Percentiles rank a stretch among this genome's conserved stretches.
Evolutionary conservation across 2,329 filamentous ascomycete species (phyloP).

Genomic region (Byssoonygena ceratinophila): DNA sequence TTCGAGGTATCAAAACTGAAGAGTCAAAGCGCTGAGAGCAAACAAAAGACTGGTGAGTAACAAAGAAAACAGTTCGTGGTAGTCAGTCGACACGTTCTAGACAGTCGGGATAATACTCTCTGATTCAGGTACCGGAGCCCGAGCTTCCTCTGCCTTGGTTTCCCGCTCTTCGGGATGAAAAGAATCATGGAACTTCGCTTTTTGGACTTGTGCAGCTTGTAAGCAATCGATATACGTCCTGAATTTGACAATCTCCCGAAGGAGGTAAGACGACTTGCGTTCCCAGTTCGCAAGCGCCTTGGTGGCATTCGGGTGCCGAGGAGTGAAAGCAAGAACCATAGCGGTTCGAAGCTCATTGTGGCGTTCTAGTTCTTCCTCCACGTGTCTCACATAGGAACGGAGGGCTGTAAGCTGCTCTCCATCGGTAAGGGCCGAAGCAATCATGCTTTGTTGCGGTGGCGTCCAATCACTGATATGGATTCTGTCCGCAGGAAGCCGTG

Average conservation of each 20-base stretch:
- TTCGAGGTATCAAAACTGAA: neutral
- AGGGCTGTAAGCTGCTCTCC: slow-evolving; percentile 69
- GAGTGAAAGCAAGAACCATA: slow-evolving; percentile 82
- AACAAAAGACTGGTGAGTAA: neutral
- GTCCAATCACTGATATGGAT: slow-evolving; percentile 78
- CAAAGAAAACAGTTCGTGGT: neutral
- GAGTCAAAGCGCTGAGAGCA: neutral
- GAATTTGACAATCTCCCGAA: slow-evolving; percentile 94
- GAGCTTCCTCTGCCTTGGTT: neutral
- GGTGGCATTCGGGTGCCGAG: slow-evolving; percentile 64
- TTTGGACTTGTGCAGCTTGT: slow-evolving; percentile 57
- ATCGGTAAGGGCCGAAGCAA: slow-evolving; percentile 67
- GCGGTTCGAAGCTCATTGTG: slow-evolving; percentile 82
- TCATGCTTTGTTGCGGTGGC: slow-evolving; percentile 81
- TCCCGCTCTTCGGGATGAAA: slow-evolving; percentile 18
- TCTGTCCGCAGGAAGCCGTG: slow-evolving; percentile 72
- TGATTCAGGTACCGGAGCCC: neutral
- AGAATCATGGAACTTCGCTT: slow-evolving; percentile 56
- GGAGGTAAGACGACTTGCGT: slow-evolving; percentile 80
- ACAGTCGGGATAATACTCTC: neutral
- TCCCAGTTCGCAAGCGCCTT: slow-evolving; percentile 97
- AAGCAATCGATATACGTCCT: slow-evolving; percentile 86
- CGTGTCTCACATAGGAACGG: slow-evolving; percentile 66
- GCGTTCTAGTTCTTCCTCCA: slow-evolving; percentile 72
- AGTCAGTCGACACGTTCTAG: neutral